Evolutionary conservation across 148 eudicot genomes (phyloP), one percentile per base, ranked within the genome.

Genomic region (Chenopodium formosanum): DNA sequence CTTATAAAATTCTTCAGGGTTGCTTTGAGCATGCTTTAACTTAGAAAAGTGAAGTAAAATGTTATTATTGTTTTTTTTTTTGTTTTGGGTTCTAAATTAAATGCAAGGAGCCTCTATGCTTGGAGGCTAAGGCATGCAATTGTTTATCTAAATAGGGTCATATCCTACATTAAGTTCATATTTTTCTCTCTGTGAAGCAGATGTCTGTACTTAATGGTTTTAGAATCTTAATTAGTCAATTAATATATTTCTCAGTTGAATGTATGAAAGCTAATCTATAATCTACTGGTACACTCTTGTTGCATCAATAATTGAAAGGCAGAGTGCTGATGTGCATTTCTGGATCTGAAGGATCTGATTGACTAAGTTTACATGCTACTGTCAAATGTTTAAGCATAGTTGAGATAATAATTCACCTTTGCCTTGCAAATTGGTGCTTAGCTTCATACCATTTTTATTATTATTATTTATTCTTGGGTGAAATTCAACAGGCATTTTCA

Each of bases 371-470:
- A 60, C 37, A 32, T 77, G 65, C 53, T 17, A 64, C 58, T 29
- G 74, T 76, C 47, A 52, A 69, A 70, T 44, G 44, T 80, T 76
- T 64, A 50, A 37, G 32, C 48, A 48, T 53, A 75, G 2, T 60
- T 50, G 72, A 71, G 64, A 76, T 78, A 12, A 29, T 46, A 68
- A 31, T 11, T 62, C 76, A 20, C 48, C 68, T 60, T 37, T 37
- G 40, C 40, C 40, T 37, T 37, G 7, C 40, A 37, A 37, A 37
- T 37, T 5, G 5, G 6, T 84, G 66, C 64, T 86, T 86, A 65
- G 63, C 79, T 75, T 82, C 75, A 74, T 47, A 80, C 71, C 62
- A 60, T 84, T 64, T 44, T 83, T 17, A 82, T 80, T 83, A 31
- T 32, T 52, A 78, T 93, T 83, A 5, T 37, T 37, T 5, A 0